Evolutionary conservation across 441 rosid species (phyloP).

Genomic region (Aleurites moluccanus): DNA sequence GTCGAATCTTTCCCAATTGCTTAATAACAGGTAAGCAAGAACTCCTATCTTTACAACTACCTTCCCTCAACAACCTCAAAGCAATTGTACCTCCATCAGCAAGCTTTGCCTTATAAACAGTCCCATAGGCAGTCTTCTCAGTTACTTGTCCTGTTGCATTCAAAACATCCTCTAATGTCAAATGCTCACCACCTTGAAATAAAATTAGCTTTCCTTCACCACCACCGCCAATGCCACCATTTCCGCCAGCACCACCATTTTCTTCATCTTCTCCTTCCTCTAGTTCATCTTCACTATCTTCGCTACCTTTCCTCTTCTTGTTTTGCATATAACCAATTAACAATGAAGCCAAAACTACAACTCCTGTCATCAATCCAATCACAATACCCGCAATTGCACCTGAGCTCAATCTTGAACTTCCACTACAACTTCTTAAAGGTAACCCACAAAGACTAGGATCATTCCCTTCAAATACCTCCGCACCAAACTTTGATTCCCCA

Average conservation of each 20-base stretch:
- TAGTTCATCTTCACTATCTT: conserved; percentile 69
- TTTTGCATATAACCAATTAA: conserved; percentile 85
- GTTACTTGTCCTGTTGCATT: conserved; percentile 95
- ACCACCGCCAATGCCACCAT: conserved; percentile 10
- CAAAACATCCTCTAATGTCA: conserved; percentile 84
- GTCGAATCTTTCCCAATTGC: conserved; percentile 77
- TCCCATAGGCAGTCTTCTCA: conserved; percentile 92
- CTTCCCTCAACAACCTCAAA: conserved; percentile 84
- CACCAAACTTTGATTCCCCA: conserved; percentile 60
- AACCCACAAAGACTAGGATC: conserved; percentile 78
- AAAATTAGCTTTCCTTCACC: conserved; percentile 86
- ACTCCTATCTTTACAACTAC: conserved; percentile 78
- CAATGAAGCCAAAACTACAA: conserved; percentile 80
- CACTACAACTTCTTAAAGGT: conserved; percentile 68
- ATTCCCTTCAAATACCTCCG: conserved; percentile 75
- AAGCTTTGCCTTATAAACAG: conserved; percentile 94
- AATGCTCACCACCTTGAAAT: conserved; percentile 96
- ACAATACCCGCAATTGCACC: conserved; percentile 96
- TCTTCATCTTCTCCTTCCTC: conserved; percentile 78
- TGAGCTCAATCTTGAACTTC: conserved; percentile 61
- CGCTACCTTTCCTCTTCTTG: conserved; percentile 61
- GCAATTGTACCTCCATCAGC: conserved; percentile 91
- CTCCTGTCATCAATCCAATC: conserved; percentile 88
- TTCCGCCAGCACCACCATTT: conserved; percentile 35
- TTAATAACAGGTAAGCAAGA: conserved; percentile 69